phyloP scores from a whole-genome alignment of 2,329 filamentous ascomycete species.

The Aspergillus chevalieri region DNA sequence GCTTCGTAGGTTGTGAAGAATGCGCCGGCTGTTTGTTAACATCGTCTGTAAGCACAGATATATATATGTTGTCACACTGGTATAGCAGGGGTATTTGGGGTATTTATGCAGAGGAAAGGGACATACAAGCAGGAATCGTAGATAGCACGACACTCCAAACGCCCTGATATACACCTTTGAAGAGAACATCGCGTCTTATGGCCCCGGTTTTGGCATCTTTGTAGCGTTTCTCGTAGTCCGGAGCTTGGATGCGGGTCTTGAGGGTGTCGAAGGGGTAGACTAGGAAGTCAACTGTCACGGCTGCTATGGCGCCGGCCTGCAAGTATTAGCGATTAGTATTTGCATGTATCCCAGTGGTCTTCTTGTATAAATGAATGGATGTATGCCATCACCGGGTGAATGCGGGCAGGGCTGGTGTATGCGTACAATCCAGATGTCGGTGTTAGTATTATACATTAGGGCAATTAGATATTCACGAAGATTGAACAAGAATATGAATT shows the following conservation, averaged over 20 bases:
- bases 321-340: neutral
- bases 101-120: neutral
- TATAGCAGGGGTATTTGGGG: neutral
- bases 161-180: conserved; percentile 78
- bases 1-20: conserved; percentile 90
- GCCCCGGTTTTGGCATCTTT: conserved; percentile 51
- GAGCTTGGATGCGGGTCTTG: conserved; percentile 78
- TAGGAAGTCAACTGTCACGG: conserved; percentile 77
- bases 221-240: conserved; percentile 64
- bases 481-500: conserved; percentile 3
- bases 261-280: conserved; percentile 85
- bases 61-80: conserved; percentile 3
- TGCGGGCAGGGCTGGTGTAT: neutral
- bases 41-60: neutral
- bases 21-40: conserved; percentile 55
- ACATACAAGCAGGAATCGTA: conserved; percentile 73
- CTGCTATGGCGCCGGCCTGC: conserved; percentile 77
- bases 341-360: neutral
- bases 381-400: neutral
- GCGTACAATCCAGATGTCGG: conserved; percentile 54
- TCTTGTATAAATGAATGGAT: neutral
- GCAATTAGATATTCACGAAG: neutral
- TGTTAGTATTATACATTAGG: conserved; percentile 46
- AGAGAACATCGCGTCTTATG: conserved; percentile 51
- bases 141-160: conserved; percentile 78